A percentile compares a stretch with the other conserved stretches of the same genome.
Evolutionary conservation across 2,329 filamentous ascomycete genomes (phyloP).

Genomic region (Elsinoe perseae): DNA sequence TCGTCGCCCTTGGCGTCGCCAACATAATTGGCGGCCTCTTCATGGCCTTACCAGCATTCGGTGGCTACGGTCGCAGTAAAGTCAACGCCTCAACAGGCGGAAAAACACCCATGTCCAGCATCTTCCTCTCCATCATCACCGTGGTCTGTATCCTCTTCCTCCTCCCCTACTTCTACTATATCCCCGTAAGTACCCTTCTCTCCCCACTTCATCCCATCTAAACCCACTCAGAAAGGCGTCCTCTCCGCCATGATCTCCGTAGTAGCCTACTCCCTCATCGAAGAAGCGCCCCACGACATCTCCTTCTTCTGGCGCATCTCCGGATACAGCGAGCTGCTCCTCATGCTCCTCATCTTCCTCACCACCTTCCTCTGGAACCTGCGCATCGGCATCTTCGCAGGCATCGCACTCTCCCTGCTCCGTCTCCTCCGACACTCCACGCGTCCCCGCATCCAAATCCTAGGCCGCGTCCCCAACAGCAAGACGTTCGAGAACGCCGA

Average conservation of each 20-base stretch:
- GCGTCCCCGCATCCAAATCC: conserved; percentile 87
- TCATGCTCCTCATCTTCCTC: conserved; percentile 86
- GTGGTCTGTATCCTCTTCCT: conserved; percentile 73
- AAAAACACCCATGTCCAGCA: conserved; percentile 85
- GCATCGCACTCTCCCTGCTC: conserved; percentile 82
- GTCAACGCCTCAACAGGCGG: conserved; percentile 89
- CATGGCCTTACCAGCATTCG: conserved; percentile 87
- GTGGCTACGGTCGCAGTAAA: conserved; percentile 92
- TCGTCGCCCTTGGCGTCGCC: conserved; percentile 82
- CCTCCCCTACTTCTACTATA: conserved; percentile 85
- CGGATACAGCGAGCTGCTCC: conserved; percentile 74
- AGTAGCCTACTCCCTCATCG: conserved; percentile 87
- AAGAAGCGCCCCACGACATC: conserved; percentile 90
- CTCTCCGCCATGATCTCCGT: conserved; percentile 91
- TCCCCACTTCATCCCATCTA: background rate
- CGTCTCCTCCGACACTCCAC: conserved; percentile 87
- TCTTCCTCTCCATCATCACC: conserved; percentile 76
- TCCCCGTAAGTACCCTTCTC: conserved; percentile 60
- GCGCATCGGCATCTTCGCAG: conserved; percentile 85
- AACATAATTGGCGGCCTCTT: conserved; percentile 91
- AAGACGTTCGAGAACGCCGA: conserved; percentile 77
- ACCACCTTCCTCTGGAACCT: conserved; percentile 94
- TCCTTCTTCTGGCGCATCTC: conserved; percentile 79
- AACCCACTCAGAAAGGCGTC: conserved; percentile 65
- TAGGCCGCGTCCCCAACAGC: conserved; percentile 79